Conservation (phyloP, 495 filamentous ascomycete species). For the Polyplosphaeria fusca region DNA sequence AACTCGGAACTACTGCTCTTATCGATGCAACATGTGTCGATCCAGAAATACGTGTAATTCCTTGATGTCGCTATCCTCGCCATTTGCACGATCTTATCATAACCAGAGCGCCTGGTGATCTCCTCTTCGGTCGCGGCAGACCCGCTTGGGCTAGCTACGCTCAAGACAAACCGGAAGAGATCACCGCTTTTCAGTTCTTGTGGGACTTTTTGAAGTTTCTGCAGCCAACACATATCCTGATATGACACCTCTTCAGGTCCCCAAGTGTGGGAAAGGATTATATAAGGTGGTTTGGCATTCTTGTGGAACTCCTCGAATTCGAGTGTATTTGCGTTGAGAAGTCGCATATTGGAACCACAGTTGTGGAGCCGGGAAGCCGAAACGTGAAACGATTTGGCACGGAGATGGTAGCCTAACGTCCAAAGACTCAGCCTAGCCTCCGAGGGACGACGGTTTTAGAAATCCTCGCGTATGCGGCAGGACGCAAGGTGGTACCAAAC, state of each 20-base stretch:
- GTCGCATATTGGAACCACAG: conserved; percentile 11
- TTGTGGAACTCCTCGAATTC: conserved; percentile 5
- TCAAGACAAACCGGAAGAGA: not conserved
- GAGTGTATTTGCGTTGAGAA: conserved; percentile 14
- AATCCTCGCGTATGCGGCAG: too few species aligned
- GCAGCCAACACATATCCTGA: conserved; percentile 22
- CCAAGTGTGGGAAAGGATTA: conserved; percentile 24
- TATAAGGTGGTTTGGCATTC: conserved; percentile 1
- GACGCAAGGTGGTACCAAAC: too few species aligned
- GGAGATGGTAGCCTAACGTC: too few species aligned
- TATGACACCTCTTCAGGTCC: conserved; percentile 19
- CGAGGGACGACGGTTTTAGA: too few species aligned
- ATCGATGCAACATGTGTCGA: conserved; percentile 35
- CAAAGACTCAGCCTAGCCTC: too few species aligned
- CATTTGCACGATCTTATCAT: conserved; percentile 11
- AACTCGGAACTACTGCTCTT: conserved; percentile 26
- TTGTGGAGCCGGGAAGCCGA: too few species aligned
- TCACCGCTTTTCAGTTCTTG: conserved; percentile 1
- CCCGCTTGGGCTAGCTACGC: not conserved
- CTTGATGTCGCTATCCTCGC: conserved; percentile 1
- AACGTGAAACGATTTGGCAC: too few species aligned
- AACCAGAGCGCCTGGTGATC: conserved; percentile 5
- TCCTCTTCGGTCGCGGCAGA: not conserved
- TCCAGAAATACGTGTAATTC: conserved; percentile 9
- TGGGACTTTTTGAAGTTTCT: conserved; percentile 2